Conservation (phyloP, 2,329 filamentous ascomycete genomes). For the Akanthomyces uredinophilus region DNA sequence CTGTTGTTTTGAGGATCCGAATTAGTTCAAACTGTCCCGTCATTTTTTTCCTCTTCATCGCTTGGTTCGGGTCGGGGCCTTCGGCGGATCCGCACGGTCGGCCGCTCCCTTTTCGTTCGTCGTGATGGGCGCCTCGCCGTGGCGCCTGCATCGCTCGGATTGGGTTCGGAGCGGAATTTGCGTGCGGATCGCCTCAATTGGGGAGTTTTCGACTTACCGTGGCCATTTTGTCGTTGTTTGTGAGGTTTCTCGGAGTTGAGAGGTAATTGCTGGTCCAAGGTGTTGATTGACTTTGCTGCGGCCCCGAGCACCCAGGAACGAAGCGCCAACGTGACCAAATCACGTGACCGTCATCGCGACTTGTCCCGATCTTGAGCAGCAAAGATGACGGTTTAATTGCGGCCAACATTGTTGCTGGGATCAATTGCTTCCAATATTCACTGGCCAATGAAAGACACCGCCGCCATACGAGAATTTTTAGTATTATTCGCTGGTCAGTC, state of each 20-base stretch:
- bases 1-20: conserved; percentile 44
- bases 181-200: conserved; percentile 23
- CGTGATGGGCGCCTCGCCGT: background rate
- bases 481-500: no score
- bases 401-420: background rate
- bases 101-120: conserved; percentile 5
- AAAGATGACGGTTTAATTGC: background rate
- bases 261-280: conserved; percentile 41
- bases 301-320: conserved; percentile 25
- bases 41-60: background rate
- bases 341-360: conserved; percentile 15
- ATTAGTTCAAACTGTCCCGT: background rate
- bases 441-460: background rate
- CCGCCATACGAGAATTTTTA: background rate
- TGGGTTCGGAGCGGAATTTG: background rate
- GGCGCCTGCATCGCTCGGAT: background rate
- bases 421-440: background rate
- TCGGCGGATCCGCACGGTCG: conserved; percentile 16
- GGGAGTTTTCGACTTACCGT: conserved; percentile 51
- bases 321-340: conserved; percentile 9
- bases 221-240: conserved; percentile 57
- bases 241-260: conserved; percentile 44
- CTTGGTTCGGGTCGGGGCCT: conserved; percentile 8
- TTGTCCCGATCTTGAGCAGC: conserved; percentile 3
- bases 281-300: conserved; percentile 42